Base-by-base conservation (phyloP, 495 filamentous ascomycete species). In the Wilcoxina mikolae region DNA sequence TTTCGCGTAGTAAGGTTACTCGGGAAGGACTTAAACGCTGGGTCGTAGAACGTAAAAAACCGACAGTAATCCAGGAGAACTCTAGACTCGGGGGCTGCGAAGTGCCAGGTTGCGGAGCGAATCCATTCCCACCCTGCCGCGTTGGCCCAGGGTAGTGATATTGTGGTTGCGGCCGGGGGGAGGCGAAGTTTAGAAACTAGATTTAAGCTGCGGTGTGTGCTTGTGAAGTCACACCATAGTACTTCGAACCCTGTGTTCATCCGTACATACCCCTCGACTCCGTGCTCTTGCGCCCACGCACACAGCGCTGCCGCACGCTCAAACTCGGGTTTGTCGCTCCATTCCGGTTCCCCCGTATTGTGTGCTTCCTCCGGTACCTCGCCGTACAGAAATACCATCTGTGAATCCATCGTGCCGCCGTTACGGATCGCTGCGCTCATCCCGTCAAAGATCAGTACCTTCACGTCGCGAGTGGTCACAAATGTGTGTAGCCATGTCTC, bases 211-310 rank as follows among this genome's bases (percentile, higher is more conserved):
- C 28, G 24, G 15, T 31, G n/a, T n/a, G n/a, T 55, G 24, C 4
- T 26, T 26, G 17, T 39, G 57, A 72, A 73, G 56, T 73, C 66
- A 54, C 71, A 74, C 67, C 68, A 70, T 22, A 72, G 68, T 50
- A 70, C 54, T 59, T 72, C 70, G 51, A 72, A 74, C 12, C 70
- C 71, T 9, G 71, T 64, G 56, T 73, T 71, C 71, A 74, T 74
- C 54, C 71, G 59, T 27, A 74, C 68, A 43, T 73, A 65, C 10
- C 70, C 71, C 48, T 74, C 71, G 58, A 69, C 47, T 64, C 56
- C 64, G 12, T 46, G 48, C 10, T 51, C 44, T 22, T 46, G 52
- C 3, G 60, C 54, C 67, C 71, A 71, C 7, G 65, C 57, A 54
- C 71, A 74, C 27, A 74, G 59, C 7, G 62, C 68, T 24, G 35